Percentiles rank a stretch among this genome's conserved stretches.
Conservation (phyloP, 73 alveolate genomes). For the Chromera velia region DNA sequence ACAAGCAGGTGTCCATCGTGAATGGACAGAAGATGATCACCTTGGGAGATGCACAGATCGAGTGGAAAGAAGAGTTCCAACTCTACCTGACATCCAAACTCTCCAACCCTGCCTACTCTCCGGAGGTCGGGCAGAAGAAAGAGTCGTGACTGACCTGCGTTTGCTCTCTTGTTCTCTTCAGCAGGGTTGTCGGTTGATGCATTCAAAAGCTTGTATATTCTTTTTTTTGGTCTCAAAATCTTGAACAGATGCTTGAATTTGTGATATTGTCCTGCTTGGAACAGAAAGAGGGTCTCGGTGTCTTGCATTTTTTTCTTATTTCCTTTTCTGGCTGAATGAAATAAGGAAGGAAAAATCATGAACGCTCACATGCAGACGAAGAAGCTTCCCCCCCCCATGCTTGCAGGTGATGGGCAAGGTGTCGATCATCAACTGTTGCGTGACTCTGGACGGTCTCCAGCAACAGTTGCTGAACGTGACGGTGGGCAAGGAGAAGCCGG, state of each 20-base stretch:
- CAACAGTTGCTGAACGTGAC: slow-evolving; percentile 95
- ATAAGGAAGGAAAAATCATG: no score
- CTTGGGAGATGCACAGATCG: slow-evolving; percentile 69
- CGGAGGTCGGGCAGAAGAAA: slow-evolving; percentile 67
- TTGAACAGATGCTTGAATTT: no score
- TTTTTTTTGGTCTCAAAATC: no score
- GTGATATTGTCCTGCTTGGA: no score
- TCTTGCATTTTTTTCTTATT: no score
- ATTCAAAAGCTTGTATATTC: no score
- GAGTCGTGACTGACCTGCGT: not conserved
- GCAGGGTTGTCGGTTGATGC: no score
- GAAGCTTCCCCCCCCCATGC: no score
- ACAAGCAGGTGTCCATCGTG: slow-evolving; percentile 82
- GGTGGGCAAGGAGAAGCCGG: slow-evolving; percentile 95
- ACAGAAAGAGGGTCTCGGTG: no score
- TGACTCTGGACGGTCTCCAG: slow-evolving; percentile 90
- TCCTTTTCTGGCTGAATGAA: no score
- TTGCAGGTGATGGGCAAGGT: slow-evolving; percentile 81
- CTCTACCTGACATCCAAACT: slow-evolving; percentile 93
- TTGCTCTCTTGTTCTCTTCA: no score
- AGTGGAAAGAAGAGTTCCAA: slow-evolving; percentile 80
- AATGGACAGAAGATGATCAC: slow-evolving; percentile 79
- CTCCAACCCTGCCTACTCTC: slow-evolving; percentile 96
- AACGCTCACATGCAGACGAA: no score
- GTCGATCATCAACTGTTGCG: slow-evolving; percentile 93